Percentiles rank a stretch among this genome's conserved stretches.
phyloP scores from a whole-genome alignment of 495 filamentous ascomycete species.

The Aspergillus baeticus region DNA sequence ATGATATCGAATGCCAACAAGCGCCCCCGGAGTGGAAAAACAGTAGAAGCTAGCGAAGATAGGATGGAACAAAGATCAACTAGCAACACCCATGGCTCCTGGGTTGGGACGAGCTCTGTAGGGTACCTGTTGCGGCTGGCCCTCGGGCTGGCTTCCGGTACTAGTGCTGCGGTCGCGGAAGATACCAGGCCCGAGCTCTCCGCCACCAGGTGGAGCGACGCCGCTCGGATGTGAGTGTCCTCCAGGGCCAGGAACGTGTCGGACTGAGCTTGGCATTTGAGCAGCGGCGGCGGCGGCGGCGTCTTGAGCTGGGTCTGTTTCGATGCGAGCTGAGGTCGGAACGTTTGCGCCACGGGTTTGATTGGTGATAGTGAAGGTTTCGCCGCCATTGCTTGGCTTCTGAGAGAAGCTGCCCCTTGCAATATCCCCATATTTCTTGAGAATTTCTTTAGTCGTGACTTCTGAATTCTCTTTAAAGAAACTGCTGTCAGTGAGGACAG shows the following conservation, averaged over 20 bases:
- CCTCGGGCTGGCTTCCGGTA: slow-evolving; percentile 42
- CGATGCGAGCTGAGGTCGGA: slow-evolving; percentile 59
- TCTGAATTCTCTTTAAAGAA: slow-evolving; percentile 81
- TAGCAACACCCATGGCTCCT: slow-evolving; percentile 47
- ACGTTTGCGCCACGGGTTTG: slow-evolving; percentile 38
- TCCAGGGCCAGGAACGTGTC: slow-evolving; percentile 67
- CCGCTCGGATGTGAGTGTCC: slow-evolving; percentile 39
- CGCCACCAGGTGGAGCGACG: no score
- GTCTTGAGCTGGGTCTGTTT: slow-evolving; percentile 72
- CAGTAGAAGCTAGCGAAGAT: slow-evolving; percentile 13
- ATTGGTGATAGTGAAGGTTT: slow-evolving; percentile 48
- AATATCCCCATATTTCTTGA: slow-evolving; percentile 83
- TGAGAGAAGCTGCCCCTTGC: slow-evolving; percentile 55
- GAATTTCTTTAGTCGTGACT: slow-evolving; percentile 94
- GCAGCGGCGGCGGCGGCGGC: slow-evolving; percentile 46
- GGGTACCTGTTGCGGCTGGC: slow-evolving; percentile 33
- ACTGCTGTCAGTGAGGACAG: slow-evolving; percentile 76
- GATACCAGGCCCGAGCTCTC: slow-evolving; percentile 30
- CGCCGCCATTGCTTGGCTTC: slow-evolving; percentile 56
- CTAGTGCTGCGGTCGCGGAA: slow-evolving; percentile 43
- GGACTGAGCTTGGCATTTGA: slow-evolving; percentile 79
- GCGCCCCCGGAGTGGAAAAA: slow-evolving; percentile 5
- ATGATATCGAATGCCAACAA: slow-evolving; percentile 17
- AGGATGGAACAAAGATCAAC: slow-evolving; percentile 23
- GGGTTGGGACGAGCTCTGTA: slow-evolving; percentile 42